Percentiles rank a stretch among this genome's conserved stretches.
Conservation (phyloP, 768 basidiomycete species). For the Lanmaoa pseudosensibilis region DNA sequence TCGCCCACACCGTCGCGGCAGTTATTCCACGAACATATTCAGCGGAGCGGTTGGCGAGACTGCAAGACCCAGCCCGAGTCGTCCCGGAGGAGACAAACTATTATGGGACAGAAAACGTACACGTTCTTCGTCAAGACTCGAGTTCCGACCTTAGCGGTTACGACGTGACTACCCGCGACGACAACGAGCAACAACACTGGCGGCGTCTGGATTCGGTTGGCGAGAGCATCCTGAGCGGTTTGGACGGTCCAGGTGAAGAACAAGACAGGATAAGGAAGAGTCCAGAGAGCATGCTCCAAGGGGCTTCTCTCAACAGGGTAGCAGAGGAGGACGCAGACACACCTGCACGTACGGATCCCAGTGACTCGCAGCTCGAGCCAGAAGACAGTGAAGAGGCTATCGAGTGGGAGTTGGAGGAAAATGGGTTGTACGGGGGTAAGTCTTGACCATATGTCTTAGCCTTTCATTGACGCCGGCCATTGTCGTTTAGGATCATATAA, state of each 20-base stretch:
- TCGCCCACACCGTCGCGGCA: constrained; percentile 32
- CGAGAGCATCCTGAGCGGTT: constrained; percentile 34
- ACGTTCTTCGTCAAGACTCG: constrained; percentile 10
- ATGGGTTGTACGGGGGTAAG: constrained; percentile 52
- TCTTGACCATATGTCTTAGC: neutral
- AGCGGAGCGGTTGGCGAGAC: constrained; percentile 13
- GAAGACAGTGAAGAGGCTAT: constrained; percentile 44
- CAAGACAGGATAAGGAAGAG: constrained; percentile 27
- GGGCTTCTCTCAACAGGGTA: constrained; percentile 36
- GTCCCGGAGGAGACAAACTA: constrained; percentile 12
- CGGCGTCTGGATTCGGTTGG: constrained; percentile 33
- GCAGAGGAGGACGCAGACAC: constrained; percentile 37
- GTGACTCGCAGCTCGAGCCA: constrained; percentile 21
- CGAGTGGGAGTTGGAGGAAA: constrained; percentile 47
- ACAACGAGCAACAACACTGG: constrained; percentile 29
- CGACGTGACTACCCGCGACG: constrained; percentile 24
- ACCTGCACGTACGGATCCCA: constrained; percentile 6
- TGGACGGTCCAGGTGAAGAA: constrained; percentile 25
- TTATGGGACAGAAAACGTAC: constrained; percentile 15
- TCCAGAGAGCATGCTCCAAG: constrained; percentile 36
- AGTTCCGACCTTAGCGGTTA: constrained; percentile 20
- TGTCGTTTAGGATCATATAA: constrained; percentile 57
- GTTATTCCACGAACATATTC: constrained; percentile 26
- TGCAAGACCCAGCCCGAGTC: constrained; percentile 21
- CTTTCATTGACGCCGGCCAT: constrained; percentile 2